Percentiles rank a stretch among this genome's conserved stretches.
phyloP scores from a whole-genome alignment of 1,284 basidiomycete genomes.

The Cystobasidium pallidum region DNA sequence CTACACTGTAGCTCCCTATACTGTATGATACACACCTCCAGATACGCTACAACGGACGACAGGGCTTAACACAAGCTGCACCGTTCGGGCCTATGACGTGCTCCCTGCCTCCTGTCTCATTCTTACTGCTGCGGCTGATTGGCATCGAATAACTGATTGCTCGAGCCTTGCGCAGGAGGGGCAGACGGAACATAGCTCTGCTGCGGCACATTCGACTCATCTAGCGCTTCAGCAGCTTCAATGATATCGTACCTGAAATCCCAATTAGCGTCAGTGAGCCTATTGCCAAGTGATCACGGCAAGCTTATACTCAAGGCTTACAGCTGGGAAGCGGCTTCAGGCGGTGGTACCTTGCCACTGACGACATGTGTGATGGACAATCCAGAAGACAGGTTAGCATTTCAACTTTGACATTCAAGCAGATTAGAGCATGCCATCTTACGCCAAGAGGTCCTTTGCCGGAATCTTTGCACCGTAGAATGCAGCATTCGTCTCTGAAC shows the following conservation, averaged over 20 bases:
- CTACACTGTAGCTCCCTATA: too few relatives aligned
- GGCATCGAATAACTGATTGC: constrained; percentile 23
- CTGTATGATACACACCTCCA: too few relatives aligned
- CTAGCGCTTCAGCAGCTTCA: constrained; percentile 42
- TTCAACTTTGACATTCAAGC: too few relatives aligned
- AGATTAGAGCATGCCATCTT: too few relatives aligned
- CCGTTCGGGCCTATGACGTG: too few relatives aligned
- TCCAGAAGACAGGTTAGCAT: too few relatives aligned
- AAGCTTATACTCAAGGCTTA: constrained; percentile 95
- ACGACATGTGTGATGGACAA: too few relatives aligned
- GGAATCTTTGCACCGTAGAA: constrained; percentile 94
- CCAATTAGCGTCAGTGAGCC: too few relatives aligned
- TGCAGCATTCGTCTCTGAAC: constrained; percentile 85
- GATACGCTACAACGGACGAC: too few relatives aligned
- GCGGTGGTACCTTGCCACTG: constrained; percentile 84
- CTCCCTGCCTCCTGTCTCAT: background rate
- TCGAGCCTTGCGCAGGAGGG: background rate
- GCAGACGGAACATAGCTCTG: constrained; percentile 37
- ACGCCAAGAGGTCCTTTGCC: constrained; percentile 80
- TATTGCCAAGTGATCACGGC: constrained; percentile 59
- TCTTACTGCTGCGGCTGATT: constrained; percentile 16
- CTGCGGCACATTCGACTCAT: constrained; percentile 40
- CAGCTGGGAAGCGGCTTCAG: constrained; percentile 87
- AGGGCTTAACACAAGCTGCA: too few relatives aligned
- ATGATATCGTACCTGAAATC: constrained; percentile 33